Percentiles rank a stretch among this genome's conserved stretches.
These are phyloP conservation scores for Colletotrichum phormii DNA, from an alignment of 2,329 filamentous ascomycete genomes.

Conservation along the genomic window DNA sequence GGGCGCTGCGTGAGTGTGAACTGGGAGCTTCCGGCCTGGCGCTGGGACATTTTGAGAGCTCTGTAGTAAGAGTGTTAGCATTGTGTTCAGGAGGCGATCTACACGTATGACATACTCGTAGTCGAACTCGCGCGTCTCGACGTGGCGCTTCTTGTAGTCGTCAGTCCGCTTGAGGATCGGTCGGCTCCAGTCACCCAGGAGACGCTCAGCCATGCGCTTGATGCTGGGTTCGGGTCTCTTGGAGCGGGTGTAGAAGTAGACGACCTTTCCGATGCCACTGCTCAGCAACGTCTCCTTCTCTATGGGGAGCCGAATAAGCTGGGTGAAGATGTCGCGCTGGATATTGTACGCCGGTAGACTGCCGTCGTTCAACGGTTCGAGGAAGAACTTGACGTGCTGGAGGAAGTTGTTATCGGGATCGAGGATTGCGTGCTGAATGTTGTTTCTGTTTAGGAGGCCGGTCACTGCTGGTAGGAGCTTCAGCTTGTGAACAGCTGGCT, in stretches of 20 bases:
- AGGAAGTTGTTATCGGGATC: constrained; percentile 96
- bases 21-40: constrained; percentile 57
- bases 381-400: constrained; percentile 95
- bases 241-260: constrained; percentile 96
- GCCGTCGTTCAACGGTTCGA: constrained; percentile 94
- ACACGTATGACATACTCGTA: constrained; percentile 62
- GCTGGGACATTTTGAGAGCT: constrained; percentile 65
- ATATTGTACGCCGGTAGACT: constrained; percentile 97
- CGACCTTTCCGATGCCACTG: constrained; percentile 94
- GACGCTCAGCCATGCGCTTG: constrained; percentile 91
- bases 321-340: constrained; percentile 91
- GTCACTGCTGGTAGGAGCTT: constrained; percentile 93
- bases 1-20: constrained; percentile 64
- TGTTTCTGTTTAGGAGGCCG: constrained; percentile 88
- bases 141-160: constrained; percentile 88
- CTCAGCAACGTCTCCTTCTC: constrained; percentile 91
- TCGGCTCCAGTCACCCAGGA: constrained; percentile 95
- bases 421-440: constrained; percentile 84
- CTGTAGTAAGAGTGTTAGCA: constrained; percentile 46
- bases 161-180: constrained; percentile 94
- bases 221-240: constrained; percentile 89
- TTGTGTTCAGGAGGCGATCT: constrained; percentile 8
- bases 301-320: constrained; percentile 83
- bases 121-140: constrained; percentile 73
- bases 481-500: constrained; percentile 91